Percentiles rank a stretch among this genome's conserved stretches.
phyloP scores from a whole-genome alignment of 768 basidiomycete species.

The Boletus tomentosulus region DNA sequence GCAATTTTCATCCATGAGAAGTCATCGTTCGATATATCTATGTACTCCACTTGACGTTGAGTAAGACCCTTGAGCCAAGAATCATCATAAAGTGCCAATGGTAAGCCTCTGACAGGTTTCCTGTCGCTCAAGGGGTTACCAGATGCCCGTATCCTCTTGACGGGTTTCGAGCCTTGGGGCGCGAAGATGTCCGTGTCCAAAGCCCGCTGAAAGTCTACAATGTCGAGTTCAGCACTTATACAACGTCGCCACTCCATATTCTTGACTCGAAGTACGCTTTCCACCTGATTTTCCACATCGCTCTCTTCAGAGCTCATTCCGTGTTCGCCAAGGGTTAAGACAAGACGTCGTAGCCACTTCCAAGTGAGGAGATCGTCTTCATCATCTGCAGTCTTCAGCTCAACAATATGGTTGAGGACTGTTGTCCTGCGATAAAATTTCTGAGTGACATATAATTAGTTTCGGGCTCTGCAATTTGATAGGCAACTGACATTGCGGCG shows the following conservation, averaged over 20 bases:
- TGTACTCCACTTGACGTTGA: too few relatives aligned
- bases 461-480: too few relatives aligned
- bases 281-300: background rate
- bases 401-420: background rate
- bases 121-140: conserved; percentile 1
- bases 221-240: conserved; percentile 3
- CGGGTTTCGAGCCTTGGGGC: background rate
- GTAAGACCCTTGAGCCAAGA: too few relatives aligned
- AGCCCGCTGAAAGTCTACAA: background rate
- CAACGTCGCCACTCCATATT: conserved; percentile 2
- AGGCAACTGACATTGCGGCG: too few relatives aligned
- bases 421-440: background rate
- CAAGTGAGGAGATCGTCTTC: background rate
- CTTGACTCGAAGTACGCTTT: conserved; percentile 5
- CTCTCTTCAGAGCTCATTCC: conserved; percentile 16
- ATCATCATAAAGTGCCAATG: background rate
- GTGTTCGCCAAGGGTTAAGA: conserved; percentile 7
- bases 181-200: conserved; percentile 5
- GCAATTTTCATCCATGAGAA: too few relatives aligned
- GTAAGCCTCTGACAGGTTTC: background rate
- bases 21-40: too few relatives aligned
- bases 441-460: background rate
- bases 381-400: background rate
- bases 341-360: conserved; percentile 2
- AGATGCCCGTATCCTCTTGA: background rate